Conservation (phyloP, 2,329 filamentous ascomycete genomes). For the Exophiala sideris region DNA sequence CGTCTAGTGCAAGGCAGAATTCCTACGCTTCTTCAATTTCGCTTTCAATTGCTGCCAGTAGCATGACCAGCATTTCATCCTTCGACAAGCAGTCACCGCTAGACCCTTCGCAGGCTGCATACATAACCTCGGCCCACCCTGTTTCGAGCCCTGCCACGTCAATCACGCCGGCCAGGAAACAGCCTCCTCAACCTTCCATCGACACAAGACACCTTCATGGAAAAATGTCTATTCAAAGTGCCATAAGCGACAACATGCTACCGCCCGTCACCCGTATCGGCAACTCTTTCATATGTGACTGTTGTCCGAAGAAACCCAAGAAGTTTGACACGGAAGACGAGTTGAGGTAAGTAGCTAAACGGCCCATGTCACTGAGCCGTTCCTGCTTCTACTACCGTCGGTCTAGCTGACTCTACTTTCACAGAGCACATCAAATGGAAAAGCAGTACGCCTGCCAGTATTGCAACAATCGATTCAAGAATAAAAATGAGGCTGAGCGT, state of each 20-base stretch:
- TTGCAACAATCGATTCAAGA: conserved; percentile 95
- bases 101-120: conserved; percentile 54
- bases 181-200: conserved; percentile 32
- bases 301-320: conserved; percentile 94
- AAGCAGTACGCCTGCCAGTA: conserved; percentile 94
- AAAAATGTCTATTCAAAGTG: conserved; percentile 47
- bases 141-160: conserved; percentile 38
- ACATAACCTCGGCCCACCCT: conserved; percentile 47
- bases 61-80: conserved; percentile 62
- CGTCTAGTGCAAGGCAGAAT: conserved; percentile 59
- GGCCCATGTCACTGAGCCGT: not conserved
- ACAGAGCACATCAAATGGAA: conserved; percentile 81
- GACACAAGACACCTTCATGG: conserved; percentile 33
- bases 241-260: conserved; percentile 34
- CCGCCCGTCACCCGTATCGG: conserved; percentile 46
- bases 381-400: not conserved
- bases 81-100: conserved; percentile 60
- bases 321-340: conserved; percentile 86
- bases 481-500: conserved; percentile 96
- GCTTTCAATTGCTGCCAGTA: conserved; percentile 59
- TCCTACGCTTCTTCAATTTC: conserved; percentile 61
- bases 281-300: conserved; percentile 75
- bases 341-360: conserved; percentile 63
- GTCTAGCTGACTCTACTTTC: conserved; percentile 6
- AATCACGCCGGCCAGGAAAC: conserved; percentile 30